Evolutionary conservation across 176 grass and related monocot species (phyloP).

Genomic region (Aegilops speltoides): DNA sequence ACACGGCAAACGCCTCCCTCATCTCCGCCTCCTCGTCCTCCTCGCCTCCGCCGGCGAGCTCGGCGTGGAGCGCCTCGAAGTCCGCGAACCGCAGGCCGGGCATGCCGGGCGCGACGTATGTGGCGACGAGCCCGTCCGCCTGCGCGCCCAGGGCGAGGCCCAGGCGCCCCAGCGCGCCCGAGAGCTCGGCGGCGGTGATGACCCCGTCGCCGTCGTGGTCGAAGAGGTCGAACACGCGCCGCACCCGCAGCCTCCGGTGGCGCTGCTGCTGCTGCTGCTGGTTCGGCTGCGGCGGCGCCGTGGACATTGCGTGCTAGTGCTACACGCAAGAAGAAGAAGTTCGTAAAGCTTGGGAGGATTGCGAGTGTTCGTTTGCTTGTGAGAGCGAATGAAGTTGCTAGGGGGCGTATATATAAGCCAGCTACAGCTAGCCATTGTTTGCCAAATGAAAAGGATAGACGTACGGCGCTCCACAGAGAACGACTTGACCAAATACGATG

Average conservation of each 20-base stretch:
- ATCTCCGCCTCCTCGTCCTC: background rate
- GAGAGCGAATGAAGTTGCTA: background rate
- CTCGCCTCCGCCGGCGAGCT: background rate
- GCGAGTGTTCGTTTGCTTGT: background rate
- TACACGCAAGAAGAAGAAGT: background rate
- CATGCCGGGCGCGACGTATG: conserved; percentile 13
- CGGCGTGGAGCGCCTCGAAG: conserved; percentile 41
- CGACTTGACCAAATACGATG: background rate
- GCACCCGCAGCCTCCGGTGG: conserved; percentile 22
- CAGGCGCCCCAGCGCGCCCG: conserved; percentile 31
- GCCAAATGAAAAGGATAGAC: background rate
- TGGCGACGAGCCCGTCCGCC: background rate
- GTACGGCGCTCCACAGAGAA: background rate
- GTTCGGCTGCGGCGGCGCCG: background rate
- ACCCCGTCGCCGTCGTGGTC: conserved; percentile 41
- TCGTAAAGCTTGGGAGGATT: background rate
- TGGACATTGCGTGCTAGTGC: background rate
- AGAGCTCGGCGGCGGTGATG: conserved; percentile 33
- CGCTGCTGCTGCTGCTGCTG: conserved; percentile 7
- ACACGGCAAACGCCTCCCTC: conserved; percentile 28
- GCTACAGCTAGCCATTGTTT: background rate
- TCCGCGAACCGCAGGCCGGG: conserved; percentile 28
- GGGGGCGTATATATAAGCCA: background rate
- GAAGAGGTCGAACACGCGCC: conserved; percentile 52
- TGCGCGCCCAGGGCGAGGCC: background rate